Evolutionary conservation across 768 basidiomycete species (phyloP).

Genomic region (Candolleomyces eurysporus): DNA sequence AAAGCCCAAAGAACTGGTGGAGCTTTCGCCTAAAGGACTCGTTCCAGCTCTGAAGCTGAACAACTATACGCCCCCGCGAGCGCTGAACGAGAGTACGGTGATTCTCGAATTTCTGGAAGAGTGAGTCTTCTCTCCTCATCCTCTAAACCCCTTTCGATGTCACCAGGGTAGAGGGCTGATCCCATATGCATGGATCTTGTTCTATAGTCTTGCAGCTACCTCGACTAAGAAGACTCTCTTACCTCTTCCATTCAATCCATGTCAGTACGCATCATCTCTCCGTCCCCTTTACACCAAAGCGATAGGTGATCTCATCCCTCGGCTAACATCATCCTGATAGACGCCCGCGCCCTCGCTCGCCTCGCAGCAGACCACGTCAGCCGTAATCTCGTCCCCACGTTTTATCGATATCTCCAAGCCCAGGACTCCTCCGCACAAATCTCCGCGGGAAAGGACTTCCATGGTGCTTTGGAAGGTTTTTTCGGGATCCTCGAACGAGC

Average conservation of each 20-base stretch:
- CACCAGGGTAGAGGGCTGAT: too few species aligned
- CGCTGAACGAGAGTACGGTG: slow-evolving; percentile 77
- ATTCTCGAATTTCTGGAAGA: slow-evolving; percentile 80
- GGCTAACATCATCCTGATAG: slow-evolving; percentile 27
- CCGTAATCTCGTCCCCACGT: slow-evolving; percentile 63
- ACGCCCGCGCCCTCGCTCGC: slow-evolving; percentile 64
- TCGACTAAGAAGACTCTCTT: slow-evolving; percentile 52
- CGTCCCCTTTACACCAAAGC: background rate
- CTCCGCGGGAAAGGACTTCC: slow-evolving; percentile 51
- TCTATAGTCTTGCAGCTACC: slow-evolving; percentile 36
- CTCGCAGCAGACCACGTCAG: slow-evolving; percentile 69
- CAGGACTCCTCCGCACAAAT: slow-evolving; percentile 56
- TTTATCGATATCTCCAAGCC: slow-evolving; percentile 74
- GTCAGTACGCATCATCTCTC: slow-evolving; percentile 31
- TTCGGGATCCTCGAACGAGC: slow-evolving; percentile 56
- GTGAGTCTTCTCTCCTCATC: slow-evolving; percentile 32
- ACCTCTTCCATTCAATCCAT: slow-evolving; percentile 57
- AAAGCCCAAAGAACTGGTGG: slow-evolving; percentile 77
- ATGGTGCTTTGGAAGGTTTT: slow-evolving; percentile 47
- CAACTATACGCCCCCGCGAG: slow-evolving; percentile 50
- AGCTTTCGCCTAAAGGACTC: slow-evolving; percentile 78
- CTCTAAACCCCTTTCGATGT: too few species aligned
- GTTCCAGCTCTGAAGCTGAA: slow-evolving; percentile 69
- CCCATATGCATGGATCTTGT: background rate
- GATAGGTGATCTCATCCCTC: background rate